Evolutionary conservation across 352 stramenopile species (phyloP), one percentile per base, ranked within the genome.

Genomic region (Hyaloperonospora arabidopsidis): DNA sequence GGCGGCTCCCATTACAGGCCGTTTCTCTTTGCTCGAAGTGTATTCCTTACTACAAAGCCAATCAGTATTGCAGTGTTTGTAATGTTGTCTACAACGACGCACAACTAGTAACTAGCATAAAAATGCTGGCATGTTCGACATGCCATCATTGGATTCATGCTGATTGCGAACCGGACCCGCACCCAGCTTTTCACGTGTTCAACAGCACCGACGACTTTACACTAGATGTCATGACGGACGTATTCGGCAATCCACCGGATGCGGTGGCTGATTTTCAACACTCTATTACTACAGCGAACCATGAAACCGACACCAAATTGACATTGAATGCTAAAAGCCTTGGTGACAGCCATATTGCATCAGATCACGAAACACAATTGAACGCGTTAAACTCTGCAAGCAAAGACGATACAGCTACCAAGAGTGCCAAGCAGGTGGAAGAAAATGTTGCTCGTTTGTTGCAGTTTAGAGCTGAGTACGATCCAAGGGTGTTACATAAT

Each of bases 141-240:
- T 95, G 85, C 25, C 63, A 84, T n/a, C 65, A 86, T 14, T 95
- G 79, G 79, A 76, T 91, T 5, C 85, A 95, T 35, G 67, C 75
- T 6, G 64, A 70, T n/a, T 95, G 85, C 45, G 85, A 95, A 28
- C 78, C 76, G 2, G 83, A 93, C 28, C 67, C 68, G 5, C 68
- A 89, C 17, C 65, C 77, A 53, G 73, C 70, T 7, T 86, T 89
- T 41, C 66, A 82, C 29, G 53, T 65, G 1, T 59, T 61, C 7
- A 61, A 45, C 13, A 63, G 10, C 38, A 61, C 59, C 23, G 64
- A 35, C 6, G 58, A 76, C 3, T 91, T 86, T 23, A 63, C 74
- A 19, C 39, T 91, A 14, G 79, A 88, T 52, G 41, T 89, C 3
- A 48, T 64, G 2, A 45, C 70, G 13, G 65, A 78, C 25, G 6